phyloP scores from a whole-genome alignment of 208 protist species.

The Trypanosoma scelopori region DNA sequence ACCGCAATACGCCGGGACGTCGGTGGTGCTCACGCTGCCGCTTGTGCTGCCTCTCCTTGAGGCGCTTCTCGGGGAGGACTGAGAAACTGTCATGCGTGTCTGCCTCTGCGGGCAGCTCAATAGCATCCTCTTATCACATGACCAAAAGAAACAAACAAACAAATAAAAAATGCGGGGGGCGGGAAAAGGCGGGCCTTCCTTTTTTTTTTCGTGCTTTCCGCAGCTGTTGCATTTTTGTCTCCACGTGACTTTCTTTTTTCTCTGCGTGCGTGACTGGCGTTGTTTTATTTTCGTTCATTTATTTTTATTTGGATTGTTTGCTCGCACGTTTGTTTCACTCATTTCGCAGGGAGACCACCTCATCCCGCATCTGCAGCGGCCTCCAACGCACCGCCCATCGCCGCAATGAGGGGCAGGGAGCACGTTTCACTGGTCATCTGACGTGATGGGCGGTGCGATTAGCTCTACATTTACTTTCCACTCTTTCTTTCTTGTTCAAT shows the following conservation, averaged over 20 bases:
- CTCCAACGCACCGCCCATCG: no score
- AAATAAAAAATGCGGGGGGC: no score
- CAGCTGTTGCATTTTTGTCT: background rate
- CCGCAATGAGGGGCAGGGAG: no score
- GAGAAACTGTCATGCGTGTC: background rate
- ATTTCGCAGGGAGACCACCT: no score
- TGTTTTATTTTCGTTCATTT: no score
- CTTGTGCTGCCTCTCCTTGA: slow-evolving; percentile 37
- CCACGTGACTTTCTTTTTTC: slow-evolving; percentile 2
- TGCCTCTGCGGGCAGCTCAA: no score
- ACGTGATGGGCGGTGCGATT: no score
- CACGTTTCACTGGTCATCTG: no score
- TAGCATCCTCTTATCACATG: background rate
- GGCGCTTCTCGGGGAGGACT: slow-evolving; percentile 31
- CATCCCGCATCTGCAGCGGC: no score
- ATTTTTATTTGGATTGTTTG: background rate
- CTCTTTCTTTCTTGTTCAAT: no score
- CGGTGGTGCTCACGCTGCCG: slow-evolving; percentile 42
- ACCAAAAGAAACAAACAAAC: no score
- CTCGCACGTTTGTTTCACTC: background rate
- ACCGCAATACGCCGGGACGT: slow-evolving; percentile 32
- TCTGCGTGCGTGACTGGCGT: background rate
- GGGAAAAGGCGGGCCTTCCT: slow-evolving; percentile 1
- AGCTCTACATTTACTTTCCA: no score
- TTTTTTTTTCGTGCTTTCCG: slow-evolving; percentile 15